A percentile compares a stretch with the other conserved stretches of the same genome.
These are phyloP conservation scores for Mortierella sp. DNA, from an alignment of 371 early-diverging fungal species.

Conservation along the genomic window DNA sequence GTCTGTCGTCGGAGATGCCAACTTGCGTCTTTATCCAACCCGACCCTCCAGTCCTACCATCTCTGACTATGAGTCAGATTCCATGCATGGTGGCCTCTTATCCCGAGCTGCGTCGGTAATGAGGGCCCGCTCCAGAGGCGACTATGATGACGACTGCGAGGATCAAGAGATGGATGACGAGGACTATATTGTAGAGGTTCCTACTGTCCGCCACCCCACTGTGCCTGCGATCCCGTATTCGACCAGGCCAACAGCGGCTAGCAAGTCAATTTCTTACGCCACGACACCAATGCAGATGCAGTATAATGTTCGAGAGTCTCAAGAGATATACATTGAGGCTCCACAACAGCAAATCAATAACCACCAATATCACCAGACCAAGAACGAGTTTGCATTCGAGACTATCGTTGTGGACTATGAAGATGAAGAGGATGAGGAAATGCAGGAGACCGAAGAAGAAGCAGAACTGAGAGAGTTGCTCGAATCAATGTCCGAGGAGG, in stretches of 20 bases:
- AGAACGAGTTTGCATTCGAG: conserved; percentile 26
- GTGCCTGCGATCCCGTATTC: conserved; percentile 9
- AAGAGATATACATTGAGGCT: conserved; percentile 14
- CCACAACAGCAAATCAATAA: conserved; percentile 43
- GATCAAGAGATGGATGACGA: conserved; percentile 15
- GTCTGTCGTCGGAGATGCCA: conserved; percentile 42
- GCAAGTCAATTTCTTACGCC: conserved; percentile 2
- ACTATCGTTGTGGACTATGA: conserved; percentile 20
- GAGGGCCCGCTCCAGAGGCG: conserved; percentile 7
- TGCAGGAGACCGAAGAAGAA: conserved; percentile 39
- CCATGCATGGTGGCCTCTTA: conserved; percentile 45
- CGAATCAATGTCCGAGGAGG: conserved; percentile 44
- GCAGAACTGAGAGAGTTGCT: conserved; percentile 40
- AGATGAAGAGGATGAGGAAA: neutral
- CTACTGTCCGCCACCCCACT: neutral
- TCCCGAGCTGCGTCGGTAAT: conserved; percentile 51
- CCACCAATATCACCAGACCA: conserved; percentile 11
- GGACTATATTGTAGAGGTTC: conserved; percentile 5
- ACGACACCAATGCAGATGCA: neutral
- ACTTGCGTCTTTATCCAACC: conserved; percentile 52
- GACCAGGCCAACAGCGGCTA: neutral
- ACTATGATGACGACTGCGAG: conserved; percentile 16
- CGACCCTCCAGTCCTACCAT: conserved; percentile 52
- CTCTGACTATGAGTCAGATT: conserved; percentile 49
- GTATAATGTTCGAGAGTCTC: conserved; percentile 1